A percentile compares a stretch with the other conserved stretches of the same genome.
Evolutionary conservation across 352 stramenopile species (phyloP).

Genomic region (Pythium dissotocum): DNA sequence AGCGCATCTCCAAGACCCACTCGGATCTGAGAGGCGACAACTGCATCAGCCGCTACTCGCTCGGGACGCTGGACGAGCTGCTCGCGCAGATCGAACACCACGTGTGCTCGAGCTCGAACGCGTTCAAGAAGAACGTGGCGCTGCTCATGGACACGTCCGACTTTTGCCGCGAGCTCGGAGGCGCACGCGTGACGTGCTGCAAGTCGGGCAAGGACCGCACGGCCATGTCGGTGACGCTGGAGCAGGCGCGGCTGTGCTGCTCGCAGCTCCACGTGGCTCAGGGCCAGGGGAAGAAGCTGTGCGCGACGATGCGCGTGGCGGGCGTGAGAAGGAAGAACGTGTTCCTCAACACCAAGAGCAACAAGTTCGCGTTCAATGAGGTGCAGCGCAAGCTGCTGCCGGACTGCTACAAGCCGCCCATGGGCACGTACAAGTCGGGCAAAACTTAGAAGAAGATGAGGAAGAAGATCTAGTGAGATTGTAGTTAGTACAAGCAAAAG

Average conservation of each 20-base stretch:
- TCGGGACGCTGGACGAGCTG: slow-evolving; percentile 66
- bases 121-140: slow-evolving; percentile 84
- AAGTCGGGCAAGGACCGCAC: slow-evolving; percentile 98
- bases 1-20: slow-evolving; percentile 30
- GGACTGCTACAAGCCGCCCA: slow-evolving; percentile 83
- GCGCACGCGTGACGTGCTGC: slow-evolving; percentile 94
- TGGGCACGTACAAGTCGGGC: slow-evolving; percentile 82
- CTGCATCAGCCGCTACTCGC: slow-evolving; percentile 31
- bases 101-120: slow-evolving; percentile 60
- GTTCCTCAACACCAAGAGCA: slow-evolving; percentile 82
- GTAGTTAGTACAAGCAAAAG: too few species aligned
- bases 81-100: slow-evolving; percentile 72
- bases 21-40: slow-evolving; percentile 5
- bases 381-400: slow-evolving; percentile 86
- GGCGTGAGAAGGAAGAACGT: slow-evolving; percentile 81
- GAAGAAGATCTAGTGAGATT: too few species aligned
- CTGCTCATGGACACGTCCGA: slow-evolving; percentile 82
- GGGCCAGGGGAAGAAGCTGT: slow-evolving; percentile 43
- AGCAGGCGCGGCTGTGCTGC: slow-evolving; percentile 79
- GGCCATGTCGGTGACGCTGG: slow-evolving; percentile 96
- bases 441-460: slow-evolving; percentile 45
- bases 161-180: slow-evolving; percentile 86
- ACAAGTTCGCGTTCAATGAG: slow-evolving; percentile 89
- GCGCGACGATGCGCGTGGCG: slow-evolving; percentile 72
- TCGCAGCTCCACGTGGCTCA: slow-evolving; percentile 60